Percentiles rank a stretch among this genome's conserved stretches.
Evolutionary conservation across 768 basidiomycete genomes (phyloP).

Genomic region (Daedaleopsis nitida): DNA sequence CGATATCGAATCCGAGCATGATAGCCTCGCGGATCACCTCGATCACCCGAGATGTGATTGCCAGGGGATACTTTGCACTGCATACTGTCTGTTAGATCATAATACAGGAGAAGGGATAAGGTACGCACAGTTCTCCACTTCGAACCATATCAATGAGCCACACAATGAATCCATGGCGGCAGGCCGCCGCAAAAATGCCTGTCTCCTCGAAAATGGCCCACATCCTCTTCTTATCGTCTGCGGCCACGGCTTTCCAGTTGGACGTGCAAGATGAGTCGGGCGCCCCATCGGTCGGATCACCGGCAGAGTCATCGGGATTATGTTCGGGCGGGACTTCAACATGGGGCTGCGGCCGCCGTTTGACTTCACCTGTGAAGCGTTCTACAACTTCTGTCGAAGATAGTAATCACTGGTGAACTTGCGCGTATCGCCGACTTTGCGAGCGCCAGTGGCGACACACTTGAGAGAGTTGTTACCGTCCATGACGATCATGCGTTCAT

Average conservation of each 20-base stretch:
- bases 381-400: slow-evolving; percentile 31
- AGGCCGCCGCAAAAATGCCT: slow-evolving; percentile 36
- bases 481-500: slow-evolving; percentile 8
- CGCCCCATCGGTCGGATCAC: slow-evolving; percentile 24
- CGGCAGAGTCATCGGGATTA: too few species aligned
- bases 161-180: slow-evolving; percentile 22
- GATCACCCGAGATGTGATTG: slow-evolving; percentile 12
- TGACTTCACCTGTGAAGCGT: slow-evolving; percentile 34
- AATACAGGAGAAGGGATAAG: too few species aligned
- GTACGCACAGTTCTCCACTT: slow-evolving; percentile 25
- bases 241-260: slow-evolving; percentile 35
- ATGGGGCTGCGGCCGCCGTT: slow-evolving; percentile 11
- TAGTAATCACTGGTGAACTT: slow-evolving; percentile 30
- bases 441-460: slow-evolving; percentile 27
- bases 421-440: slow-evolving; percentile 22
- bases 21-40: not conserved
- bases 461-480: slow-evolving; percentile 26
- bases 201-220: slow-evolving; percentile 39
- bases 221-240: slow-evolving; percentile 34
- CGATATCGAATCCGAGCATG: slow-evolving; percentile 22
- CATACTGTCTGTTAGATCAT: not conserved
- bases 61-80: slow-evolving; percentile 28
- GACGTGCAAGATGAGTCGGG: slow-evolving; percentile 26
- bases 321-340: slow-evolving; percentile 24
- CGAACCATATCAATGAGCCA: slow-evolving; percentile 23